phyloP scores from a whole-genome alignment of 2,329 filamentous ascomycete genomes.

The Pseudogymnoascus sp. region DNA sequence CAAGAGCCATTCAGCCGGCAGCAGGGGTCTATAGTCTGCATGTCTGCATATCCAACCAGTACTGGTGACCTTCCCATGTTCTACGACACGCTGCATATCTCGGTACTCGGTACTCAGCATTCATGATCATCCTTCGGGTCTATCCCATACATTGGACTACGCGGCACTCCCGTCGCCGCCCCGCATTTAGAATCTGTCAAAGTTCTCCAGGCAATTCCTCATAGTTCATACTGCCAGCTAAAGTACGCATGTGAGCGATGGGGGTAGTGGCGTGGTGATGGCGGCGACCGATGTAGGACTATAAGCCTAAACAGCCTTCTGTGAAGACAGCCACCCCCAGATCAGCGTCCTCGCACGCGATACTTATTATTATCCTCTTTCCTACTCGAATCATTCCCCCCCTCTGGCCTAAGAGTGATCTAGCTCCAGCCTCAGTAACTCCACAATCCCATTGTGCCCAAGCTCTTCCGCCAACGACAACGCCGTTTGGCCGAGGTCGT shows the following conservation, averaged over 20 bases:
- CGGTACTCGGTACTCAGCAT: not conserved
- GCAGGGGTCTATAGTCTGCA: not conserved
- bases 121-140: not conserved
- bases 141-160: not conserved
- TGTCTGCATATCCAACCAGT: not conserved
- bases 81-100: not conserved
- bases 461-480: not conserved
- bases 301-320: not conserved
- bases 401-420: not conserved
- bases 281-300: not conserved
- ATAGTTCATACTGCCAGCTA: not conserved
- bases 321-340: not conserved
- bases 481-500: not conserved
- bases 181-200: not conserved
- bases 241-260: not conserved
- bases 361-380: not conserved
- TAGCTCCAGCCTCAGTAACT: not conserved
- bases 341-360: not conserved
- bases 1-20: conserved; percentile 1
- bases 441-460: not conserved
- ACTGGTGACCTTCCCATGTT: not conserved
- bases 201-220: not conserved
- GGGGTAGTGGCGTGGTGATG: not conserved
- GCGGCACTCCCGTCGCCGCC: not conserved
- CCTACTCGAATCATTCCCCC: not conserved